phyloP scores from a whole-genome alignment of 106 monocot genomes.

The Allium sativum region DNA sequence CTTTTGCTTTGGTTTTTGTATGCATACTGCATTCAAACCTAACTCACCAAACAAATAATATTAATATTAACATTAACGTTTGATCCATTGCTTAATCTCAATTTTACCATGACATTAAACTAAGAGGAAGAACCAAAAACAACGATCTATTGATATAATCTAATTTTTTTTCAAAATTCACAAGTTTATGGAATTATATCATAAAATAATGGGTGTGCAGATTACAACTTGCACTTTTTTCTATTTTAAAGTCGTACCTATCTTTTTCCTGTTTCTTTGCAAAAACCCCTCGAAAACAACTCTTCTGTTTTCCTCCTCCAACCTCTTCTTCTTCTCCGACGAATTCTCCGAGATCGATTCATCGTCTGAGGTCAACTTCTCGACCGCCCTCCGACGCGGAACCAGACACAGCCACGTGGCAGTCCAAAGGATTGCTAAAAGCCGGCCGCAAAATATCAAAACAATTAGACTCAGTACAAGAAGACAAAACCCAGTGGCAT shows the following conservation, averaged over 20 bases:
- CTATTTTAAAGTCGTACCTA: neutral
- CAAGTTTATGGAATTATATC: neutral
- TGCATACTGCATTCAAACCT: slow-evolving; percentile 3
- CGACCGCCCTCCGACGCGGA: neutral
- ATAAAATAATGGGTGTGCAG: too few species aligned
- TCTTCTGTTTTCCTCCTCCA: slow-evolving; percentile 14
- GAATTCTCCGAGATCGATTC: neutral
- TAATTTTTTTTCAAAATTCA: neutral
- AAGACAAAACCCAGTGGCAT: slow-evolving; percentile 4
- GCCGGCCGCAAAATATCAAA: slow-evolving; percentile 19
- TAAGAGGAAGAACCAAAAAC: too few species aligned
- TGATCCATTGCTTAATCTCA: too few species aligned
- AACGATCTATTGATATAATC: too few species aligned
- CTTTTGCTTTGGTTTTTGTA: neutral
- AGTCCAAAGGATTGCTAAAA: slow-evolving; percentile 26
- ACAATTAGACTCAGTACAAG: slow-evolving; percentile 12
- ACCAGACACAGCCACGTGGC: slow-evolving; percentile 16
- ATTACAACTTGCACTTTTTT: neutral
- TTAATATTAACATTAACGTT: neutral
- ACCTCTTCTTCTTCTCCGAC: neutral
- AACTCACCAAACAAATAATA: slow-evolving; percentile 10
- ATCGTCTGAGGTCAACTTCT: neutral
- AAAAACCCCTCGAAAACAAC: slow-evolving; percentile 22
- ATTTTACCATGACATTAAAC: too few species aligned
- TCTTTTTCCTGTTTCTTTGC: slow-evolving; percentile 2